Conservation (phyloP, 495 filamentous ascomycete genomes). For the Lasiosphaeria ovina region DNA sequence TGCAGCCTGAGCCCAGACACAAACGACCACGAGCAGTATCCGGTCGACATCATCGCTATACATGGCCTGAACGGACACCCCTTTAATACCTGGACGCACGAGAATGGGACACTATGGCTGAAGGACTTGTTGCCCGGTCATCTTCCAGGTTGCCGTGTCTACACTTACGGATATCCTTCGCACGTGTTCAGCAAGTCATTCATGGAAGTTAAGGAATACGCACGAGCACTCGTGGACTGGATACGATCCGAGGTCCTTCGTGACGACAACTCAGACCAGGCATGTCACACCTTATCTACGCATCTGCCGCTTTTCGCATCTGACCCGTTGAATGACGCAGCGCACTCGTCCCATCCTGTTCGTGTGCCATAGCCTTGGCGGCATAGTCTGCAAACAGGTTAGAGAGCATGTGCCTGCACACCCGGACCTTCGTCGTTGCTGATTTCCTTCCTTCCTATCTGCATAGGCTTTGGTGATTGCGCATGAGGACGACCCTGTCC, state of each 20-base stretch:
- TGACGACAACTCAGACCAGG: not conserved
- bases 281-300: not conserved
- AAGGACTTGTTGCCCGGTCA: conserved; percentile 1
- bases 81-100: conserved; percentile 9
- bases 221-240: conserved; percentile 2
- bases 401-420: not conserved
- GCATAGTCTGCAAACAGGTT: conserved; percentile 14
- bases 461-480: conserved; percentile 6
- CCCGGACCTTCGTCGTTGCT: not conserved
- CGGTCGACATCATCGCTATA: conserved; percentile 11
- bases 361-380: conserved; percentile 15
- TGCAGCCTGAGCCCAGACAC: not conserved
- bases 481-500: not conserved
- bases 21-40: not conserved
- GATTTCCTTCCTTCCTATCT: not conserved
- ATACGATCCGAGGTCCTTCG: not conserved
- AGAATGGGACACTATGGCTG: conserved; percentile 8
- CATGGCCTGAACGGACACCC: conserved; percentile 11
- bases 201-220: not conserved
- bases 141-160: conserved; percentile 11
- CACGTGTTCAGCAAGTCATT: conserved; percentile 3
- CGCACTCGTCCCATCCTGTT: conserved; percentile 6
- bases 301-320: not conserved
- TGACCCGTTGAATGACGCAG: not conserved
- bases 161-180: conserved; percentile 11